Percentiles rank a stretch among this genome's conserved stretches.
These are phyloP conservation scores for Bjerkandera adusta DNA, from an alignment of 1,284 basidiomycete genomes.

Conservation along the genomic window DNA sequence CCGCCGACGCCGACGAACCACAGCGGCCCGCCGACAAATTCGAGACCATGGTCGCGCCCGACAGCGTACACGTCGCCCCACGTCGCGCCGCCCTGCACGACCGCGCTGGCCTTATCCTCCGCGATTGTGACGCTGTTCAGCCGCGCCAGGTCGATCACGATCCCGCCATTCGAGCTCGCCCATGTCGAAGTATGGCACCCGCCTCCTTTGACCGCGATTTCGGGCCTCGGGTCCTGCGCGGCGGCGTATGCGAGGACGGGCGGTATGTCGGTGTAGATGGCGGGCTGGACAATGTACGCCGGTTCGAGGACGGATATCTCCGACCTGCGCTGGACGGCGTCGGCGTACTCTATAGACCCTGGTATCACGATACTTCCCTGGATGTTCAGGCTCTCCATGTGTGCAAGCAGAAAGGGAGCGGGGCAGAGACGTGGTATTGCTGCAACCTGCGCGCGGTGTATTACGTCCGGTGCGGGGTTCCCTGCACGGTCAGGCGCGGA, in stretches of 20 bases:
- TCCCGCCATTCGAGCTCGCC: constrained; percentile 31
- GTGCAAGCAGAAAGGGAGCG: too few relatives aligned
- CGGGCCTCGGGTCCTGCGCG: constrained; percentile 19
- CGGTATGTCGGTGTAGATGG: constrained; percentile 20
- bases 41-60: constrained; percentile 27
- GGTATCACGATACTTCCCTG: constrained; percentile 9
- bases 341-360: constrained; percentile 3
- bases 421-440: too few relatives aligned
- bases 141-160: constrained; percentile 38
- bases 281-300: constrained; percentile 21
- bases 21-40: constrained; percentile 27
- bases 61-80: constrained; percentile 37
- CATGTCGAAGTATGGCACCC: constrained; percentile 25
- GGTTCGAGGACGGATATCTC: constrained; percentile 24
- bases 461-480: too few relatives aligned
- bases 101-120: constrained; percentile 22
- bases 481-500: too few relatives aligned
- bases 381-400: constrained; percentile 2
- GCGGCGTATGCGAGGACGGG: constrained; percentile 19
- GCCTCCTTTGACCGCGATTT: constrained; percentile 27
- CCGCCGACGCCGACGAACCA: constrained; percentile 28
- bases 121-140: constrained; percentile 33
- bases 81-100: constrained; percentile 35
- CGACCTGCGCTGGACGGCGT: constrained; percentile 20
- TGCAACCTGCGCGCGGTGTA: too few relatives aligned